Conservation (phyloP, 2,329 filamentous ascomycete genomes). For the Massarina eburnea region DNA sequence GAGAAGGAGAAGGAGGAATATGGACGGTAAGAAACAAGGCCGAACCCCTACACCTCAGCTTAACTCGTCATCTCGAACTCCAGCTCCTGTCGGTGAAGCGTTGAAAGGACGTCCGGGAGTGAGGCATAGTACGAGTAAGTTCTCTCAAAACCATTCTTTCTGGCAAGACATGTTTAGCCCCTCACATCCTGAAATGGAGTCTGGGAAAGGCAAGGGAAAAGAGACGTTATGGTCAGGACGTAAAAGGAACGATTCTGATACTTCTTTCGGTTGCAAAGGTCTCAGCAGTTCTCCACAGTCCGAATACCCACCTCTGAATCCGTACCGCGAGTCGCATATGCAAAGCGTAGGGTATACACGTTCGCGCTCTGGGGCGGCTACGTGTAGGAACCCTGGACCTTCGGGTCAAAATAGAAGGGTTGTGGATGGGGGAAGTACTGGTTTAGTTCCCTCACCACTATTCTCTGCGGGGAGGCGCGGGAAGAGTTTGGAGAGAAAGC, state of each 20-base stretch:
- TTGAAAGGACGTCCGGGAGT: not conserved
- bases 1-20: not conserved
- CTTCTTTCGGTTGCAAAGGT: constrained; percentile 2
- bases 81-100: not conserved
- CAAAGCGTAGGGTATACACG: not conserved
- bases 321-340: not conserved
- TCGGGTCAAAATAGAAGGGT: not conserved
- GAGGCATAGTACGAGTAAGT: not conserved
- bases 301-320: not conserved
- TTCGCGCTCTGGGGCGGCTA: not conserved
- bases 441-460: constrained; percentile 2
- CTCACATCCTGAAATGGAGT: too few species aligned
- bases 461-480: constrained; percentile 5
- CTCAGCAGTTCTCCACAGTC: not conserved
- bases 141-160: not conserved
- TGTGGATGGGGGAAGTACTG: not conserved
- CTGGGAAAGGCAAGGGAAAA: not conserved
- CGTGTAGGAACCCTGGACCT: not conserved
- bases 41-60: not conserved
- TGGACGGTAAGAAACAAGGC: not conserved
- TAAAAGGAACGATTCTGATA: constrained; percentile 1
- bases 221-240: not conserved
- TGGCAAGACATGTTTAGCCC: not conserved
- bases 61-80: not conserved
- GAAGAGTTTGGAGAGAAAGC: not conserved